Evolutionary conservation across 768 basidiomycete genomes (phyloP).

Genomic region (Mycena galericulata): DNA sequence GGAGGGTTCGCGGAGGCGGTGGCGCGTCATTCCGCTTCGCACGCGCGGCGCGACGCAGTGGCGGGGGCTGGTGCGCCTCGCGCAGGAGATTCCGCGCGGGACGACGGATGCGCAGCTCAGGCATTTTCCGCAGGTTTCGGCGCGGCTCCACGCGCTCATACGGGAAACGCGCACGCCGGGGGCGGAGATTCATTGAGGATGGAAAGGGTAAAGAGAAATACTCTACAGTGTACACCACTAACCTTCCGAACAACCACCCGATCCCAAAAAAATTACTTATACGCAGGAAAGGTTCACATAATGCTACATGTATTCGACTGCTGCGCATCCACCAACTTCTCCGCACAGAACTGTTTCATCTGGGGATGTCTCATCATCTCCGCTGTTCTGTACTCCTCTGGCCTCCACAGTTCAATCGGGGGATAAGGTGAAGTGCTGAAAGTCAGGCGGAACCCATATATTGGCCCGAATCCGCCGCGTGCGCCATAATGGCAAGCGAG

Average conservation of each 20-base stretch:
- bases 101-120: no score
- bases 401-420: not conserved
- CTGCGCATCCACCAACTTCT: not conserved
- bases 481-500: not conserved
- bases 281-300: not conserved
- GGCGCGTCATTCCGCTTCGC: not conserved
- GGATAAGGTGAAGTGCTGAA: constrained; percentile 2
- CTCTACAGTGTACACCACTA: no score
- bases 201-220: no score
- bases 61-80: no score
- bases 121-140: no score
- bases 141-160: no score
- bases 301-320: not conserved
- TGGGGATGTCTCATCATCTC: not conserved
- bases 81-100: no score
- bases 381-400: not conserved
- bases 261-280: not conserved
- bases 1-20: not conserved
- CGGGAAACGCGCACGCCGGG: no score
- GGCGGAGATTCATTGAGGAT: no score
- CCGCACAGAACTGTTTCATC: constrained; percentile 11
- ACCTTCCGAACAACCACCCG: no score
- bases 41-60: no score
- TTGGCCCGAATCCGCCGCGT: not conserved
- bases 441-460: constrained; percentile 7